Evolutionary conservation across 768 basidiomycete species (phyloP).

Genomic region (Termitomyces sp.): DNA sequence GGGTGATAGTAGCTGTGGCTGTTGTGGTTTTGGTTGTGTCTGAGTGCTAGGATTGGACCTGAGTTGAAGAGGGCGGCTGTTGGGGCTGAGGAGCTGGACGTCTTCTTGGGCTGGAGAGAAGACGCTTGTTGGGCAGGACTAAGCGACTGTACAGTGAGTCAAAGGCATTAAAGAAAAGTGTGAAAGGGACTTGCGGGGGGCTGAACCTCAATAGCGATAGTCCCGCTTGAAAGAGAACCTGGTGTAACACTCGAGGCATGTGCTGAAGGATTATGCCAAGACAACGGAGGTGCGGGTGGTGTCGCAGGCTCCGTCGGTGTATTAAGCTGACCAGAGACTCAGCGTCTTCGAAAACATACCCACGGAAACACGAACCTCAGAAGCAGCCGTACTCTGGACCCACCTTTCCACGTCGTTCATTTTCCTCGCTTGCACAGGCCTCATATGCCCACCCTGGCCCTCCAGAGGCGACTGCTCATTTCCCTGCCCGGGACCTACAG

Average conservation of each 20-base stretch:
- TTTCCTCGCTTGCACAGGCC: not conserved
- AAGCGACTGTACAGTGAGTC: not conserved
- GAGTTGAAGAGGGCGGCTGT: not conserved
- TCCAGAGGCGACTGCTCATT: not conserved
- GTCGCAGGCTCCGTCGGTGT: constrained; percentile 3
- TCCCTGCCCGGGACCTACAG: constrained; percentile 7
- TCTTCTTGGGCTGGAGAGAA: not conserved
- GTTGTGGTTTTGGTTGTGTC: not conserved
- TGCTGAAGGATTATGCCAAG: constrained; percentile 4
- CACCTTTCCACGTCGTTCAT: constrained; percentile 6
- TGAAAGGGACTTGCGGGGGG: constrained; percentile 11
- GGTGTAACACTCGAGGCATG: not conserved
- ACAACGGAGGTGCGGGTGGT: not conserved
- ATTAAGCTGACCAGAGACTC: not conserved
- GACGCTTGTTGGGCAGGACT: constrained; percentile 3
- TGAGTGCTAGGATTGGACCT: not conserved
- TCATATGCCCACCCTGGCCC: not conserved
- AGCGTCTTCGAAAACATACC: not conserved
- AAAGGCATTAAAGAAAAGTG: not conserved
- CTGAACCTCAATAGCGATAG: constrained; percentile 8
- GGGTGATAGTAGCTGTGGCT: not conserved
- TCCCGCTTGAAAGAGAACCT: constrained; percentile 6
- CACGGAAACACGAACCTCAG: not conserved
- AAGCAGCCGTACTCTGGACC: constrained; percentile 7
- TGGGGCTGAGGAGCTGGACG: constrained; percentile 1